A percentile compares a stretch with the other conserved stretches of the same genome.
phyloP scores from a whole-genome alignment of 1,284 basidiomycete genomes.

The Neotropicomus parvogracilis region DNA sequence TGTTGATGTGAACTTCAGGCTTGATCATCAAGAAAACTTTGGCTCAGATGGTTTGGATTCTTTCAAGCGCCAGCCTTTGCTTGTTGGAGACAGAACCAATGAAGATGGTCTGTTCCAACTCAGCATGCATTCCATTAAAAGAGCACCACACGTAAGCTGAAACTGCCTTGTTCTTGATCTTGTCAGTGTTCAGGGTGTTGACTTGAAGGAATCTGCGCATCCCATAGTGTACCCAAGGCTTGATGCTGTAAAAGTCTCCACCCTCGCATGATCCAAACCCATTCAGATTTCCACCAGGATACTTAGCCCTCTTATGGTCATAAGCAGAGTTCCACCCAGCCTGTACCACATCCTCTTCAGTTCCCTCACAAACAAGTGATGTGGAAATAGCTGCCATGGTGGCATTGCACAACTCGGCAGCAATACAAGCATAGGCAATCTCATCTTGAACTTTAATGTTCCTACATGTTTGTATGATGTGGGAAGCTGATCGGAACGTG shows the following conservation, averaged over 20 bases:
- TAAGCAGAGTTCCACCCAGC: background rate
- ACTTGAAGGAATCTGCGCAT: background rate
- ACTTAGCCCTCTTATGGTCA: background rate
- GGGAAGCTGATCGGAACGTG: background rate
- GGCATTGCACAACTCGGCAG: background rate
- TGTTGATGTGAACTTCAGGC: background rate
- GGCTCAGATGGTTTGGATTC: background rate
- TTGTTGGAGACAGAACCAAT: background rate
- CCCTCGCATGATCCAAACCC: background rate
- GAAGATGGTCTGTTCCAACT: background rate
- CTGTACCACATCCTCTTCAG: background rate
- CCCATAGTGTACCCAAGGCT: background rate
- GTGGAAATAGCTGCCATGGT: background rate
- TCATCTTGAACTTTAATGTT: background rate
- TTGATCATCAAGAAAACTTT: background rate
- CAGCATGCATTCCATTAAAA: background rate
- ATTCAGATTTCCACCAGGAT: background rate
- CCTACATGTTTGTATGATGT: background rate
- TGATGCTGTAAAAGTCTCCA: background rate
- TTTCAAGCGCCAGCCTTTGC: background rate
- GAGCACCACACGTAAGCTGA: background rate
- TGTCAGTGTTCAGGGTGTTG: background rate
- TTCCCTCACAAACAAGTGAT: background rate
- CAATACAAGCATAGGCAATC: background rate
- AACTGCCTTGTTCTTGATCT: background rate